Evolutionary conservation across 441 rosid genomes (phyloP).

Genomic region (Corymbia calophylla): DNA sequence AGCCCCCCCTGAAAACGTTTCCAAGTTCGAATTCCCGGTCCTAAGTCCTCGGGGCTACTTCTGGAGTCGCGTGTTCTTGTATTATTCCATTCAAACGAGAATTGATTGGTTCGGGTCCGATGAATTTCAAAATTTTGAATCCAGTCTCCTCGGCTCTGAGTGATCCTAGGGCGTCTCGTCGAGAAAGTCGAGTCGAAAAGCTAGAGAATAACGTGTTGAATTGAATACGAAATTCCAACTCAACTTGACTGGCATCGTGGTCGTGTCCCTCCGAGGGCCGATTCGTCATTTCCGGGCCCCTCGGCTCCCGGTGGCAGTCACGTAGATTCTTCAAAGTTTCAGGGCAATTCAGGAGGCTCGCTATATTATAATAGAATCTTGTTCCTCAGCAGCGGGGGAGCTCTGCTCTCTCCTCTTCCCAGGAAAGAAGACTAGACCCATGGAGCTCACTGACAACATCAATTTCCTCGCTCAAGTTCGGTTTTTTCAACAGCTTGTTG

Average conservation of each 20-base stretch:
- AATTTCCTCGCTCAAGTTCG: not conserved
- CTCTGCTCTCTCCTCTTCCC: not conserved
- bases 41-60: not conserved
- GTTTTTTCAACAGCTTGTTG: not conserved
- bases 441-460: not conserved
- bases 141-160: not conserved
- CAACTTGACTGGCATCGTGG: not conserved
- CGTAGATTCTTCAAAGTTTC: not conserved
- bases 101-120: not conserved
- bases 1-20: not conserved
- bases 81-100: not conserved
- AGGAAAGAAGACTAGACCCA: not conserved
- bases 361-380: not conserved
- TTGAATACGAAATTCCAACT: not conserved
- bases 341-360: not conserved
- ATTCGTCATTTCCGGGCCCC: not conserved
- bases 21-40: not conserved
- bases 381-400: not conserved
- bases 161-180: not conserved
- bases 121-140: not conserved
- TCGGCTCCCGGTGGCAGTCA: not conserved
- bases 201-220: no score
- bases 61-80: rapidly evolving
- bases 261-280: not conserved
- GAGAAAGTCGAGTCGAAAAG: not conserved